Evolutionary conservation across 345 rosid genomes (phyloP).

Genomic region (Hibiscus syriacus): DNA sequence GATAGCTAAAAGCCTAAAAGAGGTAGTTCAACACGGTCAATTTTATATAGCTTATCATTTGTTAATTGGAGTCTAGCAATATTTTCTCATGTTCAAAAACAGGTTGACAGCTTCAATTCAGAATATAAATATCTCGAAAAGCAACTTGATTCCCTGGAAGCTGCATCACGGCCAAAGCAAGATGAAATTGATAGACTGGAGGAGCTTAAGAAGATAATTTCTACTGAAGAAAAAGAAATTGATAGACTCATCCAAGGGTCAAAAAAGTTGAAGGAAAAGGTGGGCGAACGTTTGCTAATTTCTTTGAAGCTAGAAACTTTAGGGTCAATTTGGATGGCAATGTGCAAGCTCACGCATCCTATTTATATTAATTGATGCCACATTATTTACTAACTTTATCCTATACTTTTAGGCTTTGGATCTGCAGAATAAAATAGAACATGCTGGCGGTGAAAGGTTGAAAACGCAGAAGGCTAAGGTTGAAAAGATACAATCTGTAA

Average conservation of each 20-base stretch:
- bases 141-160: constrained; percentile 70
- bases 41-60: constrained; percentile 1
- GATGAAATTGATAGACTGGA: constrained; percentile 62
- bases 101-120: constrained; percentile 79
- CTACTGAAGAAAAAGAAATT: constrained; percentile 65
- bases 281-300: constrained; percentile 17
- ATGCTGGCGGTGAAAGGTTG: constrained; percentile 77
- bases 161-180: constrained; percentile 68
- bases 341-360: neutral
- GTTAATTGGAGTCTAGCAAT: constrained; percentile 9
- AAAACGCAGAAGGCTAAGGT: constrained; percentile 78
- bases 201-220: constrained; percentile 53
- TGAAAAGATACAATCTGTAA: constrained; percentile 76
- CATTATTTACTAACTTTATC: neutral
- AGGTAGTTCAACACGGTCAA: constrained; percentile 36
- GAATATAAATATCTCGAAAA: constrained; percentile 63
- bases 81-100: constrained; percentile 16
- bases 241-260: constrained; percentile 58
- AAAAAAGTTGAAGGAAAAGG: constrained; percentile 71
- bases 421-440: constrained; percentile 85
- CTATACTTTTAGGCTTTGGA: constrained; percentile 48
- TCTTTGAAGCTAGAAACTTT: neutral
- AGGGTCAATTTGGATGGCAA: neutral
- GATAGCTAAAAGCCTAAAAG: constrained; percentile 75
- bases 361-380: neutral